Conservation (phyloP, 768 basidiomycete species). For the Leccinum rimulosum region DNA sequence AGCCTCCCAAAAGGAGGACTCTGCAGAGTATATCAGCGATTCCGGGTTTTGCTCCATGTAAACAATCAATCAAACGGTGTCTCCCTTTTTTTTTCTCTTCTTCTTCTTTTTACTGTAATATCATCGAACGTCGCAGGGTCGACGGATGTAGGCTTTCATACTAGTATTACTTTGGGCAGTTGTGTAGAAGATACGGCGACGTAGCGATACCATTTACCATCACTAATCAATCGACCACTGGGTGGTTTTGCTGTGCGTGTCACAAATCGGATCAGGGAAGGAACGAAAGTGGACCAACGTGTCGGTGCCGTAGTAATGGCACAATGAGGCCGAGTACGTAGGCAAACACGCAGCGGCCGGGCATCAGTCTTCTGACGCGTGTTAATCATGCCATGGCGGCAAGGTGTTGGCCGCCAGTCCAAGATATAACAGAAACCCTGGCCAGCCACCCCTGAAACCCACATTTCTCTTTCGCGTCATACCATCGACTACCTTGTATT, state of each 20-base stretch:
- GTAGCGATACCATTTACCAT: conserved; percentile 7
- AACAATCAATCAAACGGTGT: not conserved
- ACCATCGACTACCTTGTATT: conserved; percentile 1
- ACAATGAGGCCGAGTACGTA: conserved; percentile 32
- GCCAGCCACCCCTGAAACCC: conserved; percentile 16
- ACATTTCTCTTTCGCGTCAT: conserved; percentile 11
- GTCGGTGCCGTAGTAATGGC: conserved; percentile 19
- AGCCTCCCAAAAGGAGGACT: conserved; percentile 39
- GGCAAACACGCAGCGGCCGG: conserved; percentile 21
- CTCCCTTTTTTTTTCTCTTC: not conserved
- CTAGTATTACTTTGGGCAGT: conserved; percentile 7
- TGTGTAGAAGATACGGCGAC: conserved; percentile 12
- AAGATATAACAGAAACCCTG: conserved; percentile 30
- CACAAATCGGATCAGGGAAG: conserved; percentile 14
- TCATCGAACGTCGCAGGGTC: not conserved
- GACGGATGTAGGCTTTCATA: conserved; percentile 5
- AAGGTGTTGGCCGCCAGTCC: conserved; percentile 24
- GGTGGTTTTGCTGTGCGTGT: conserved; percentile 1
- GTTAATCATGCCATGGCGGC: conserved; percentile 31
- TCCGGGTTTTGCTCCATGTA: conserved; percentile 48
- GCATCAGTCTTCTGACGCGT: conserved; percentile 24
- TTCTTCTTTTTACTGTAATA: not conserved
- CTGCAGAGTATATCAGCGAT: conserved; percentile 44
- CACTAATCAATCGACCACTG: conserved; percentile 6
- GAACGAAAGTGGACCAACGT: conserved; percentile 25